A percentile compares a stretch with the other conserved stretches of the same genome.
Conservation (phyloP, 331 rosid species). For the Quercus lobata region DNA sequence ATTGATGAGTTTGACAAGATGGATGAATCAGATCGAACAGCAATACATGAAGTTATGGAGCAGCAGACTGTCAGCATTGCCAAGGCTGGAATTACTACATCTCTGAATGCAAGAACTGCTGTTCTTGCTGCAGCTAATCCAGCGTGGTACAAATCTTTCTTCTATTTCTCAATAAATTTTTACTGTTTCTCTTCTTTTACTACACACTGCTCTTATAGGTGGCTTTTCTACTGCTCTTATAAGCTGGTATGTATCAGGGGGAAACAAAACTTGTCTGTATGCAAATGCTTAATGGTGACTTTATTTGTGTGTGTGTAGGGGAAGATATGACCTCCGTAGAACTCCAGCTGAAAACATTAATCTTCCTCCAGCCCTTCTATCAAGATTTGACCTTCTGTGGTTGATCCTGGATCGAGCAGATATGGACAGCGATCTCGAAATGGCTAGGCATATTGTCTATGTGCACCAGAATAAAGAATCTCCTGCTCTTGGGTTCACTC, state of each 20-base stretch:
- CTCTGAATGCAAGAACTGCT: conserved; percentile 97
- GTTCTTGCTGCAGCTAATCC: conserved; percentile 99
- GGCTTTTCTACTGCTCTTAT: neutral
- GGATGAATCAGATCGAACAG: conserved; percentile 98
- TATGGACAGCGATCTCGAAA: conserved; percentile 92
- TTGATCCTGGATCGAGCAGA: conserved; percentile 98
- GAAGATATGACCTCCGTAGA: conserved; percentile 92
- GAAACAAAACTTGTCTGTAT: neutral
- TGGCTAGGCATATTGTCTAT: conserved; percentile 93
- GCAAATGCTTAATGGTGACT: conserved; percentile 15
- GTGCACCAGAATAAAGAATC: conserved; percentile 94
- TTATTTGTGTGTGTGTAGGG: conserved; percentile 53
- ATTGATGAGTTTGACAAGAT: conserved; percentile 97
- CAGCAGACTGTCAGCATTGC: conserved; percentile 99
- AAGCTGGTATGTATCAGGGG: neutral
- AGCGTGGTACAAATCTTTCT: conserved; percentile 60
- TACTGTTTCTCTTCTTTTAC: neutral
- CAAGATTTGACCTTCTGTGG: conserved; percentile 97
- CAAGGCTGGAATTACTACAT: conserved; percentile 97
- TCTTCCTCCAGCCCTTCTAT: conserved; percentile 92
- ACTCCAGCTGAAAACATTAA: conserved; percentile 98
- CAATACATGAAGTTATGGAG: conserved; percentile 99
- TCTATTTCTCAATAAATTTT: neutral
- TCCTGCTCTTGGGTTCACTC: conserved; percentile 89
- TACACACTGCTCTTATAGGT: neutral